Conservation (phyloP, 257 asterid species). For the Solanum appendiculatum region DNA sequence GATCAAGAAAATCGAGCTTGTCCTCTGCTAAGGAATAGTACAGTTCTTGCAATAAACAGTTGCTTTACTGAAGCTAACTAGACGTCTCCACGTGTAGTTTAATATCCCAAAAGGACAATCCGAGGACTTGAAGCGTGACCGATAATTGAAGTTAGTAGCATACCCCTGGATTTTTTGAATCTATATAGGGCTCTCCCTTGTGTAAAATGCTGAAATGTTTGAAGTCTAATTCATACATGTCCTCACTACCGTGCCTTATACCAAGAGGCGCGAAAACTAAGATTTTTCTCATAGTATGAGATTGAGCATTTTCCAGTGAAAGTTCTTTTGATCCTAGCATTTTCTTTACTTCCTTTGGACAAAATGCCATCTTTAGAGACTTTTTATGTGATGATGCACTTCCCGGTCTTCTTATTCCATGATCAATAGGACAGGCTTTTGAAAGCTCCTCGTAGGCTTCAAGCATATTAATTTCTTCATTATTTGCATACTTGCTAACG, state of each 20-base stretch:
- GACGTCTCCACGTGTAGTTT: background rate
- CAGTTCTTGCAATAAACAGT: background rate
- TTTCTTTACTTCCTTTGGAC: constrained; percentile 16
- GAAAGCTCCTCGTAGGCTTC: background rate
- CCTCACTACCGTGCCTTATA: constrained; percentile 21
- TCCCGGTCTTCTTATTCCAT: background rate
- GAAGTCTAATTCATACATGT: constrained; percentile 20
- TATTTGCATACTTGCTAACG: background rate
- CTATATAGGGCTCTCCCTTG: constrained; percentile 10
- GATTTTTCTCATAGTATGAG: constrained; percentile 20
- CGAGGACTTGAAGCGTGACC: background rate
- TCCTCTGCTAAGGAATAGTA: background rate
- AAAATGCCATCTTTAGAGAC: constrained; percentile 12
- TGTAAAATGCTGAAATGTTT: constrained; percentile 12
- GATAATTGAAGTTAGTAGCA: background rate
- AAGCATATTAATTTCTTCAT: background rate
- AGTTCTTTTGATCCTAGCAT: constrained; percentile 7
- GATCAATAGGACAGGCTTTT: background rate
- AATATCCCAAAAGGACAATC: too few relatives aligned
- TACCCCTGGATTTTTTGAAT: constrained; percentile 13
- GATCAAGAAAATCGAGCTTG: background rate
- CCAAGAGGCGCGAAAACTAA: constrained; percentile 21
- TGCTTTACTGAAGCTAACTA: background rate
- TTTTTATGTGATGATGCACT: background rate
- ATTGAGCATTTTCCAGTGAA: constrained; percentile 12